phyloP scores from a whole-genome alignment of 176 grass and related monocot species.

The Elymus sibiricus region DNA sequence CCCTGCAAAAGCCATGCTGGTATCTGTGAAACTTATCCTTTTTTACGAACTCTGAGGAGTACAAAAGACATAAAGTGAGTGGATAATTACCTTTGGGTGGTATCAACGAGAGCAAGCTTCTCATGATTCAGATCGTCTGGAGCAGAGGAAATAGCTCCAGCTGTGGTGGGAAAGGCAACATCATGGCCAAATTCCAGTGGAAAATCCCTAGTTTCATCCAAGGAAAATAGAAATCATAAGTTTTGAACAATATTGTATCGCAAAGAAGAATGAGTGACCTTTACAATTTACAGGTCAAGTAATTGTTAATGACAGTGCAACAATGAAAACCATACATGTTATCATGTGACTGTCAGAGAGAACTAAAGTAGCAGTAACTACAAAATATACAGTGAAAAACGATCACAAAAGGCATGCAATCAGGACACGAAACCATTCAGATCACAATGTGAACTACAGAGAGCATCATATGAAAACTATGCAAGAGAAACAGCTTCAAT shows the following conservation, averaged over 20 bases:
- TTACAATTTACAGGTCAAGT: neutral
- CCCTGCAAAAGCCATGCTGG: conserved; percentile 42
- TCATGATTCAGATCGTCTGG: conserved; percentile 55
- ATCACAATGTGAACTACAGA: neutral
- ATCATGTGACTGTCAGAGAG: neutral
- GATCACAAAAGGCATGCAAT: neutral
- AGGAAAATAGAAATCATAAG: conserved; percentile 8
- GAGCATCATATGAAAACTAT: neutral
- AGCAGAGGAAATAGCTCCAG: conserved; percentile 41
- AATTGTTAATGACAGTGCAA: neutral
- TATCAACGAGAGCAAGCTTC: conserved; percentile 53
- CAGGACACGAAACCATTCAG: neutral
- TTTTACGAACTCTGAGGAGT: conserved; percentile 11
- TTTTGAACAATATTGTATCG: neutral
- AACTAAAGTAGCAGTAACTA: neutral
- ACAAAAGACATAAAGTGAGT: neutral
- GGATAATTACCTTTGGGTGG: conserved; percentile 51
- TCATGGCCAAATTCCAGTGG: conserved; percentile 58
- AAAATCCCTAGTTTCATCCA: conserved; percentile 42
- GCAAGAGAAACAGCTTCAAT: neutral
- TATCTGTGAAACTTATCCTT: conserved; percentile 15
- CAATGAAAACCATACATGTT: neutral
- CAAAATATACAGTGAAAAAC: neutral
- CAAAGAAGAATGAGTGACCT: neutral
- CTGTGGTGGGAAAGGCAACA: conserved; percentile 46